These are phyloP conservation scores for Suhomyces anneliseae DNA, from an alignment of 1,139 yeast species.

Conservation along the genomic window DNA sequence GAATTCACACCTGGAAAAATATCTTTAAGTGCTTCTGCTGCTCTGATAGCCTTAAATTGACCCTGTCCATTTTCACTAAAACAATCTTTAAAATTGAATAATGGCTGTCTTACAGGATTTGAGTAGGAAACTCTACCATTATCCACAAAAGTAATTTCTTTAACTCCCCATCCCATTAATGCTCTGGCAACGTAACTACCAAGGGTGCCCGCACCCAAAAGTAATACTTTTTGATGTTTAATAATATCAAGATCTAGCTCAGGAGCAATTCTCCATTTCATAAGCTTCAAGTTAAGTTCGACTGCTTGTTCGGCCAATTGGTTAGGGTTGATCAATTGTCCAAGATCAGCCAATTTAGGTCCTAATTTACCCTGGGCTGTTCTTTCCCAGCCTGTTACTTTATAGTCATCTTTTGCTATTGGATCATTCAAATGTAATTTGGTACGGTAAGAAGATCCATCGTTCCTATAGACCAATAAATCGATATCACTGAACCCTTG, in stretches of 20 bases:
- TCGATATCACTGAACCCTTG: constrained; percentile 38
- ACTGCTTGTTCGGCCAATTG: constrained; percentile 89
- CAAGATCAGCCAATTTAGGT: constrained; percentile 82
- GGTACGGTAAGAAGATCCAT: constrained; percentile 27
- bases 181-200: constrained; percentile 91
- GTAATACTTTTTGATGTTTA: constrained; percentile 58
- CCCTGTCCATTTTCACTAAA: constrained; percentile 60
- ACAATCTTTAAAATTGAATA: constrained; percentile 77
- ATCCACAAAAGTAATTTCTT: constrained; percentile 83
- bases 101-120: constrained; percentile 93
- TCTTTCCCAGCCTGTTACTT: constrained; percentile 87
- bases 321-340: constrained; percentile 74
- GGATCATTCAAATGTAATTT: constrained; percentile 19
- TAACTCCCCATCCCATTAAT: constrained; percentile 91
- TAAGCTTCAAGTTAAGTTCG: constrained; percentile 81
- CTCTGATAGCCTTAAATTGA: constrained; percentile 67
- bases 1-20: constrained; percentile 78
- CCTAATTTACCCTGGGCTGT: constrained; percentile 69
- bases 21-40: constrained; percentile 68
- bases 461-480: constrained; percentile 34
- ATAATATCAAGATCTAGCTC: constrained; percentile 66
- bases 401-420: constrained; percentile 19
- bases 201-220: constrained; percentile 95
- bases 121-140: constrained; percentile 86
- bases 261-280: constrained; percentile 97